Evolutionary conservation across 225 moss, liverwort and hornwort genomes (phyloP).

Genomic region (Marchantia polymorpha): DNA sequence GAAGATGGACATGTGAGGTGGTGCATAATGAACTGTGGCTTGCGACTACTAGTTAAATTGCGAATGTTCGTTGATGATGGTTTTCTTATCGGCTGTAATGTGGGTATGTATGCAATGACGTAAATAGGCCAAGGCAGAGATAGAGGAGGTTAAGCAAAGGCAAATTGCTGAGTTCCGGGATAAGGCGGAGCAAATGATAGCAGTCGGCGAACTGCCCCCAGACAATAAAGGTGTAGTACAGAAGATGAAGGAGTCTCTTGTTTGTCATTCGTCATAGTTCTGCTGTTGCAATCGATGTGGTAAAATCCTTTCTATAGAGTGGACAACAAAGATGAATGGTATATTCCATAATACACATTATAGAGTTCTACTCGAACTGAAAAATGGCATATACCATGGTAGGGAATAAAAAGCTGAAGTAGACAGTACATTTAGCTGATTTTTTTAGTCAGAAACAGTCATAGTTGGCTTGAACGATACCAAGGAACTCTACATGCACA

Average conservation of each 20-base stretch:
- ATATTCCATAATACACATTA: neutral
- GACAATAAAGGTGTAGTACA: conserved; percentile 56
- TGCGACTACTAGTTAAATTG: neutral
- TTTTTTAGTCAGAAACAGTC: neutral
- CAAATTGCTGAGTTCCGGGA: conserved; percentile 77
- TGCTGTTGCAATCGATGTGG: too few relatives aligned
- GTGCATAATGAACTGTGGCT: too few relatives aligned
- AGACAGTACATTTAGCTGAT: neutral
- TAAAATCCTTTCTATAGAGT: neutral
- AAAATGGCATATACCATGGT: neutral
- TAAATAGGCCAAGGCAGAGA: conserved; percentile 56
- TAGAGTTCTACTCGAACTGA: neutral
- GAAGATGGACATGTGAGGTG: too few relatives aligned
- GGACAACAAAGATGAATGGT: neutral
- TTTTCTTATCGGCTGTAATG: conserved; percentile 12
- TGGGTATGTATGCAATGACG: neutral
- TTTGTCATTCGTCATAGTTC: conserved; percentile 7
- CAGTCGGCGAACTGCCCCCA: conserved; percentile 60
- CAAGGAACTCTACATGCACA: too few relatives aligned
- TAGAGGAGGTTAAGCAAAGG: conserved; percentile 60
- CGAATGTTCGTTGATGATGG: neutral
- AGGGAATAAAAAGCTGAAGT: neutral
- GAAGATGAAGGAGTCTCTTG: conserved; percentile 55
- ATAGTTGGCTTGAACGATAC: too few relatives aligned
- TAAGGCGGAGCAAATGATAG: conserved; percentile 73